Evolutionary conservation across 1,139 yeast genomes (phyloP).

Genomic region (Blastobotrys capitulatus): DNA sequence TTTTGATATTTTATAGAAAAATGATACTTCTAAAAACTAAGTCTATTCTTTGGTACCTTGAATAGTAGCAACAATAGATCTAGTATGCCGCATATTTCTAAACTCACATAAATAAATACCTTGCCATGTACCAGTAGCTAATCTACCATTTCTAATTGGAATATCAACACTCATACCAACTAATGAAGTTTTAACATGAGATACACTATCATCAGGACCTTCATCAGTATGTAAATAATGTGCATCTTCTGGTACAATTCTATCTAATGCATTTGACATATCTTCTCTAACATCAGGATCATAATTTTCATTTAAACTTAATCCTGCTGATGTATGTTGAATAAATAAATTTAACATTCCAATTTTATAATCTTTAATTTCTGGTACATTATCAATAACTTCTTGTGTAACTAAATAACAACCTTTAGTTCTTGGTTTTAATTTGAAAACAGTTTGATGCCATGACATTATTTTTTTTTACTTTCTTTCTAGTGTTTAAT

Average conservation of each 20-base stretch:
- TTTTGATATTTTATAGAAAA: no score
- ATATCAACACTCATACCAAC: constrained; percentile 62
- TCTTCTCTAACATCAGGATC: constrained; percentile 74
- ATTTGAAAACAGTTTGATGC: constrained; percentile 46
- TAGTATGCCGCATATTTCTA: constrained; percentile 54
- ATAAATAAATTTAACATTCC: constrained; percentile 64
- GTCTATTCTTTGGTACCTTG: constrained; percentile 44
- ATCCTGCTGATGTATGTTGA: constrained; percentile 75
- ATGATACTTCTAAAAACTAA: no score
- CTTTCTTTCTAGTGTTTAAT: not conserved
- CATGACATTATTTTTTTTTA: constrained; percentile 22
- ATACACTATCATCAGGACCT: constrained; percentile 79
- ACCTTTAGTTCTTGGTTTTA: constrained; percentile 59
- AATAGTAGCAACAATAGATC: constrained; percentile 67
- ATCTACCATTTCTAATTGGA: constrained; percentile 62
- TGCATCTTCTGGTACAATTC: constrained; percentile 67
- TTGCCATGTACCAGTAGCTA: constrained; percentile 81
- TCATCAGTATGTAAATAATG: constrained; percentile 62
- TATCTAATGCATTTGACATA: constrained; percentile 56
- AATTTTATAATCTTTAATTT: constrained; percentile 51
- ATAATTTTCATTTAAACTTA: constrained; percentile 72
- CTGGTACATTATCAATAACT: constrained; percentile 50
- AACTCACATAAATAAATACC: constrained; percentile 75
- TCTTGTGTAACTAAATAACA: constrained; percentile 69
- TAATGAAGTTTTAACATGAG: constrained; percentile 62